These are phyloP conservation scores for Candida ipomoeae DNA, from an alignment of 805 yeast genomes.

Conservation along the genomic window DNA sequence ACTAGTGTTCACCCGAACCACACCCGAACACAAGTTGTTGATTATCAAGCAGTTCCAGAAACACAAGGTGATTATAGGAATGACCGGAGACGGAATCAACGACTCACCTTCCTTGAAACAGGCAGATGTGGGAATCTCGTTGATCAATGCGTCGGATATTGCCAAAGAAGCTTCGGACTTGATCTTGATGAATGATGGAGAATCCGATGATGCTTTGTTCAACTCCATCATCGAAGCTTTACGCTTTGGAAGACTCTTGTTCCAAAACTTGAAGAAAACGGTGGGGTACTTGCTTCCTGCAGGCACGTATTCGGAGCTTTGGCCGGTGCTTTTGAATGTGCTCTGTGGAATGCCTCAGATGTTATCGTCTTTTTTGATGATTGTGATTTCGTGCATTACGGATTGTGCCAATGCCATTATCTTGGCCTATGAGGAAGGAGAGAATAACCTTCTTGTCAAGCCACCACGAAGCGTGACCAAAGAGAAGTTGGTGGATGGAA, in stretches of 20 bases:
- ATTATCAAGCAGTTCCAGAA: slow-evolving; percentile 46
- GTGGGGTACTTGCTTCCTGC: slow-evolving; percentile 50
- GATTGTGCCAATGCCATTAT: slow-evolving; percentile 45
- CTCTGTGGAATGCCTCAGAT: slow-evolving; percentile 49
- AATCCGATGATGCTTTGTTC: slow-evolving; percentile 19
- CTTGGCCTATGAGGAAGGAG: slow-evolving; percentile 42
- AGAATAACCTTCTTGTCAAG: slow-evolving; percentile 38
- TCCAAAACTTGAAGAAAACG: slow-evolving; percentile 46
- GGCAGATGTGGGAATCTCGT: slow-evolving; percentile 32
- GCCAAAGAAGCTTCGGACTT: slow-evolving; percentile 38
- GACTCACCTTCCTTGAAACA: slow-evolving; percentile 35
- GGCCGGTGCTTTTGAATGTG: slow-evolving; percentile 47
- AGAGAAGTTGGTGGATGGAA: slow-evolving; percentile 39
- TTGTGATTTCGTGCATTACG: slow-evolving; percentile 46
- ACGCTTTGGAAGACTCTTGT: slow-evolving; percentile 43
- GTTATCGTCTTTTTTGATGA: slow-evolving; percentile 48
- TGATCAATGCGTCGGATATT: slow-evolving; percentile 29
- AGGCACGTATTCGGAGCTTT: slow-evolving; percentile 47
- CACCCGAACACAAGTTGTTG: slow-evolving; percentile 50
- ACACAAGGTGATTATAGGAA: slow-evolving; percentile 27
- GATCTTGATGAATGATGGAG: slow-evolving; percentile 19
- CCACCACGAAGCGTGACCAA: slow-evolving; percentile 40
- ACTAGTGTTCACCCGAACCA: slow-evolving; percentile 38
- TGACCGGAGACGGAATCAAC: slow-evolving; percentile 36
- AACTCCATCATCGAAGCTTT: slow-evolving; percentile 32